These are phyloP conservation scores for Hebeloma cylindrosporum DNA, from an alignment of 768 basidiomycete genomes.

Conservation along the genomic window DNA sequence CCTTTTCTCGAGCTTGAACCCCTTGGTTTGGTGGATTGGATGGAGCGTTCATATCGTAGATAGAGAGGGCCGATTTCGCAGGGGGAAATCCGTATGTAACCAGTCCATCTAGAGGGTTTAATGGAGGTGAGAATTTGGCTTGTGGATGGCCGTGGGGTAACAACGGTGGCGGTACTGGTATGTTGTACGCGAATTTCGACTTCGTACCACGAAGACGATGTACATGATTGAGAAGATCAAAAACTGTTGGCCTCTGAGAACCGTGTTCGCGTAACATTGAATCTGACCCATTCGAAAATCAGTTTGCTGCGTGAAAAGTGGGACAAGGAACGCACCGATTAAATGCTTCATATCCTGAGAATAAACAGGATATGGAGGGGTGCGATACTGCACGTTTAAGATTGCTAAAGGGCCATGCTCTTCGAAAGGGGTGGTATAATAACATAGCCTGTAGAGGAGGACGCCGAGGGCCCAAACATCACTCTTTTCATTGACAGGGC, in stretches of 20 bases:
- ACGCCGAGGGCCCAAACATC: constrained; percentile 99
- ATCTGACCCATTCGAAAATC: constrained; percentile 40
- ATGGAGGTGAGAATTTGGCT: constrained; percentile 12
- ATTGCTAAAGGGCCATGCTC: constrained; percentile 97
- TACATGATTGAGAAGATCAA: constrained; percentile 80
- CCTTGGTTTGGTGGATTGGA: constrained; percentile 42
- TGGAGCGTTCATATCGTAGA: constrained; percentile 13
- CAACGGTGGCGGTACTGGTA: constrained; percentile 49
- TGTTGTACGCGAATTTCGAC: constrained; percentile 71
- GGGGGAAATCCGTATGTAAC: constrained; percentile 25
- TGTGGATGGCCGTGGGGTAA: constrained; percentile 33
- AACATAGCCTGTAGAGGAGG: constrained; percentile 96
- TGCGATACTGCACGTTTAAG: constrained; percentile 92
- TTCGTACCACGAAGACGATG: constrained; percentile 88
- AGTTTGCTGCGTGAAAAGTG: constrained; percentile 3
- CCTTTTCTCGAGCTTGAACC: constrained; percentile 71
- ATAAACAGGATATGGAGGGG: constrained; percentile 86
- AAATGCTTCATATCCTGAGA: constrained; percentile 79
- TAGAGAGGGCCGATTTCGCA: constrained; percentile 16
- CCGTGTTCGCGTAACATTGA: constrained; percentile 95
- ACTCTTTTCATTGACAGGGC: constrained; percentile 89
- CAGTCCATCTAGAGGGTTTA: constrained; percentile 29
- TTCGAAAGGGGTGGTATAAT: constrained; percentile 99
- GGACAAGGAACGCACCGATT: constrained; percentile 59
- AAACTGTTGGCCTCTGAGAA: constrained; percentile 79